Base-by-base conservation (phyloP, 176 grass and related monocot genomes). In the barley (Hordeum vulgare) region DNA sequence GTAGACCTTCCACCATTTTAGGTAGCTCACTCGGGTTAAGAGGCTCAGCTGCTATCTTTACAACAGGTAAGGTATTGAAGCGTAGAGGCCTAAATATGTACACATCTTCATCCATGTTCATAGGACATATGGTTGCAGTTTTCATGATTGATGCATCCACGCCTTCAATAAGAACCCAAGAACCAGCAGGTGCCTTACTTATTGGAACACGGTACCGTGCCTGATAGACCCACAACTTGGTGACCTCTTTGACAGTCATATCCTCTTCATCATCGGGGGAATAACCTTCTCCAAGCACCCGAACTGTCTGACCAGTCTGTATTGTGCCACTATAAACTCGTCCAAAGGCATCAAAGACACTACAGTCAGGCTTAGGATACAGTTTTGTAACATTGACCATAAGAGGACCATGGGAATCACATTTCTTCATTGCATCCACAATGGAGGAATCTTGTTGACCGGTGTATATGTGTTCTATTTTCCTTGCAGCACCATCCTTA, bases 141-240 rank as follows among this genome's bases (percentile, higher is more conserved):
- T 99, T 99, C 96, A 99, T 96, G 58, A 99, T 94, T 28, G 96
- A 99, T 20, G 96, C 96, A 94, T 99, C 96, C 31, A 96, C 89
- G 13, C 93, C 96, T 92, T 99, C 96, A 90, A 99, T 99, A 44
- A 99, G 91, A 90, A 99, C 96, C 96, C 96, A 99, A 78, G 93
- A 95, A 33, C 96, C 96, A 85, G 96, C 96, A 37, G 89, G 87
- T 24, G 96, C 96, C 85, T 92, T 95, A 74, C 91, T 90, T 57
- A 98, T 95, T 75, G 96, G 87, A 85, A 98, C 92, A 40, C 96
- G 86, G 63, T 98, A 98, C 27, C 96, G 79, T 80, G 96, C 96
- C 85, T 98, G 93, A 84, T 98, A 98, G 63, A 98, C 93, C 96
- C 96, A 98, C 86, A 98, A 51, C 84, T 98, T 98, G 49, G 96